Percentiles rank a stretch among this genome's conserved stretches.
phyloP scores from a whole-genome alignment of 2,329 filamentous ascomycete species.

The Talaromyces albobiverticillius region DNA sequence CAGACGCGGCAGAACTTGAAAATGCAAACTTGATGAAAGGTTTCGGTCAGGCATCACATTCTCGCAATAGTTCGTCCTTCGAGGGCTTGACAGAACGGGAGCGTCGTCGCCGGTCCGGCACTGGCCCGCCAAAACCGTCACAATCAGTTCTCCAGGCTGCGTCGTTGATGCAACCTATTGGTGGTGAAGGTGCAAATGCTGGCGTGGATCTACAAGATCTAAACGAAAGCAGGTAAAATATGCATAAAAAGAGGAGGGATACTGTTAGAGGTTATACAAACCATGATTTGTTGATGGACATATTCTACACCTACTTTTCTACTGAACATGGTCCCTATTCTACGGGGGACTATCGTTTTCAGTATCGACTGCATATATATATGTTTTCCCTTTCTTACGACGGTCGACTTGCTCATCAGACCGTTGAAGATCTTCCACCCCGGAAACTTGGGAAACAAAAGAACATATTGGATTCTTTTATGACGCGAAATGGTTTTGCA shows the following conservation, averaged over 20 bases:
- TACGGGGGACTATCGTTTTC: neutral
- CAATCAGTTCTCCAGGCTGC: conserved; percentile 34
- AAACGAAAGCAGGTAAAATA: conserved; percentile 28
- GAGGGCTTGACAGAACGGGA: conserved; percentile 53
- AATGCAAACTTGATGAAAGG: conserved; percentile 66
- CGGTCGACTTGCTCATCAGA: neutral
- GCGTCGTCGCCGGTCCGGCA: conserved; percentile 60
- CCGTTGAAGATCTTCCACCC: too few relatives aligned
- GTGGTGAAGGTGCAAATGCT: conserved; percentile 24
- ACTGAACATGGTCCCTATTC: neutral
- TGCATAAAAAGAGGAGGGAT: neutral
- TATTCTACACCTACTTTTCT: neutral
- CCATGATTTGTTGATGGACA: neutral
- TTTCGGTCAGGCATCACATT: conserved; percentile 56
- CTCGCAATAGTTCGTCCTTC: conserved; percentile 41
- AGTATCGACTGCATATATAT: neutral
- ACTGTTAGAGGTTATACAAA: neutral
- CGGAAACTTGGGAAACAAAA: too few relatives aligned
- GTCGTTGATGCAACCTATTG: conserved; percentile 31
- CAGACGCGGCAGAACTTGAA: conserved; percentile 44
- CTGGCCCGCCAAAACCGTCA: conserved; percentile 50
- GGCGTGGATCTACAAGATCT: conserved; percentile 38
- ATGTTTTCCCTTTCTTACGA: neutral
- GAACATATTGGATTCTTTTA: neutral
- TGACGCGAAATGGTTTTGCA: neutral